Evolutionary conservation across 208 protist genomes (phyloP).

Genomic region (Leishmania major): DNA sequence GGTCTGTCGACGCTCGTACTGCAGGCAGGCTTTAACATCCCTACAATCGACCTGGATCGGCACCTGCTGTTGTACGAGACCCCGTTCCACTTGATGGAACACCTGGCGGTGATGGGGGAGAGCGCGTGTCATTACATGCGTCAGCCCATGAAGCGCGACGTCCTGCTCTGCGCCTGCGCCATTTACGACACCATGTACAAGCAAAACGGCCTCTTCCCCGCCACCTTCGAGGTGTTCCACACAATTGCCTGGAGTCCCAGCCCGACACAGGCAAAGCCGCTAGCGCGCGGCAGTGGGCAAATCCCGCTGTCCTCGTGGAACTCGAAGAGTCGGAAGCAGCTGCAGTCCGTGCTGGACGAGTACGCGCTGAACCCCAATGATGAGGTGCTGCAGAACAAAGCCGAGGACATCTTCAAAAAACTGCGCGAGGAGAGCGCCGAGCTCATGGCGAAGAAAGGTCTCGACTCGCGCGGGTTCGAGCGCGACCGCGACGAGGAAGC

Average conservation of each 20-base stretch:
- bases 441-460: constrained; percentile 60
- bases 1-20: constrained; percentile 87
- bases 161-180: constrained; percentile 74
- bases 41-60: constrained; percentile 92
- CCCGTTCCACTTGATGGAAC: constrained; percentile 91
- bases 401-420: constrained; percentile 73
- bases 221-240: constrained; percentile 93
- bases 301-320: constrained; percentile 76
- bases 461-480: constrained; percentile 63
- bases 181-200: constrained; percentile 88
- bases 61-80: constrained; percentile 88
- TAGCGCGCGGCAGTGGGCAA: constrained; percentile 78
- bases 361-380: constrained; percentile 86
- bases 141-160: constrained; percentile 67
- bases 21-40: constrained; percentile 86
- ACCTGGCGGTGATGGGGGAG: constrained; percentile 88
- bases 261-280: constrained; percentile 82
- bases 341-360: constrained; percentile 82
- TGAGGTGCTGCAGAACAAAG: constrained; percentile 56
- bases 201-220: constrained; percentile 83
- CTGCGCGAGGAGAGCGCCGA: constrained; percentile 77
- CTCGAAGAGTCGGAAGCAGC: constrained; percentile 65
- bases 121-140: constrained; percentile 79
- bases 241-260: constrained; percentile 90
- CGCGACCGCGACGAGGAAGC: constrained; percentile 56